phyloP scores from a whole-genome alignment of 2,329 filamentous ascomycete genomes.

The Diaporthe eres region DNA sequence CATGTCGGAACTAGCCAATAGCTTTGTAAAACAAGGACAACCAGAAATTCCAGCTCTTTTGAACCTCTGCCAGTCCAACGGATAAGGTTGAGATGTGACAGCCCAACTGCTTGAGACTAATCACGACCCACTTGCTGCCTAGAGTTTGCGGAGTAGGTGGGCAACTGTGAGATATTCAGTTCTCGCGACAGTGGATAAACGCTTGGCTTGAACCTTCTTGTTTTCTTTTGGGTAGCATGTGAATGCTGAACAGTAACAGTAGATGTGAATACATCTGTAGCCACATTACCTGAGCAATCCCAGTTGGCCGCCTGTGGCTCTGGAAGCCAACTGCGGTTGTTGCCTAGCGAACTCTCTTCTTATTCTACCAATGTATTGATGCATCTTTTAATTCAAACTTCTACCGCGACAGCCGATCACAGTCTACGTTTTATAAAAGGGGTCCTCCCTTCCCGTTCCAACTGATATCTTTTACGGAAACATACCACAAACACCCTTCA shows the following conservation, averaged over 20 bases:
- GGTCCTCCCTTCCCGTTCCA: too few species aligned
- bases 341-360: neutral
- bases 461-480: too few species aligned
- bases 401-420: neutral
- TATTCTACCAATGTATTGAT: too few species aligned
- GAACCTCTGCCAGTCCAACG: neutral
- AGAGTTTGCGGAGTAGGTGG: neutral
- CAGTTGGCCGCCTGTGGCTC: constrained; percentile 1
- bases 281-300: neutral
- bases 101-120: neutral
- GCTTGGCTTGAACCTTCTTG: neutral
- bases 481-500: too few species aligned
- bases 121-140: neutral
- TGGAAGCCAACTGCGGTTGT: neutral
- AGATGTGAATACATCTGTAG: neutral
- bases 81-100: neutral
- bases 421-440: neutral
- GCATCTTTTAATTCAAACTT: too few species aligned
- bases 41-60: too few species aligned
- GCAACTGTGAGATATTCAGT: neutral
- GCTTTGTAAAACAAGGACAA: too few species aligned
- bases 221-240: neutral
- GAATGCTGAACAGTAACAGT: neutral
- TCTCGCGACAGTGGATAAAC: neutral
- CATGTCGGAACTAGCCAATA: too few species aligned